Percentiles rank a stretch among this genome's conserved stretches.
These are phyloP conservation scores for Candida sphagnicola DNA, from an alignment of 805 yeast genomes.

Conservation along the genomic window DNA sequence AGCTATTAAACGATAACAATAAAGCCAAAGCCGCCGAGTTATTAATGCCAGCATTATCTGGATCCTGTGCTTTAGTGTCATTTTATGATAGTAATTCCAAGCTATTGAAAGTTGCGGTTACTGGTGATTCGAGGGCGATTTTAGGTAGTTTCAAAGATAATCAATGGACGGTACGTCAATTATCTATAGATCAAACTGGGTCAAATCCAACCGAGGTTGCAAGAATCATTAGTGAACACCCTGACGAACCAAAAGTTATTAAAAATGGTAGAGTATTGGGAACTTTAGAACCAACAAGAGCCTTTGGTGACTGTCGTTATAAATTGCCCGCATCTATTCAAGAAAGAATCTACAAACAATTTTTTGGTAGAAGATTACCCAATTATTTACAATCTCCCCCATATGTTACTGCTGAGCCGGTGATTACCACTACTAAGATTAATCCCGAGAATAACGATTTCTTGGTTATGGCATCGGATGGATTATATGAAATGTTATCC, in stretches of 20 bases:
- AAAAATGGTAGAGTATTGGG: constrained; percentile 90
- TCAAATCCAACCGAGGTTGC: constrained; percentile 84
- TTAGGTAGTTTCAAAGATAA: constrained; percentile 70
- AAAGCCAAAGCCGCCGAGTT: constrained; percentile 67
- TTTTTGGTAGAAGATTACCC: constrained; percentile 79
- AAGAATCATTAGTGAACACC: constrained; percentile 82
- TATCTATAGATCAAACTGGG: constrained; percentile 92
- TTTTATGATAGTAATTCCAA: constrained; percentile 77
- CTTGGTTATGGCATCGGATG: constrained; percentile 90
- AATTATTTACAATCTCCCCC: constrained; percentile 83
- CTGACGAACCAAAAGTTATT: constrained; percentile 80
- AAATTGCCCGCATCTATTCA: constrained; percentile 80
- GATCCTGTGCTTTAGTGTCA: constrained; percentile 88
- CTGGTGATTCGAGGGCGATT: constrained; percentile 94
- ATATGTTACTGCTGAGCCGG: constrained; percentile 96
- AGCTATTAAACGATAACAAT: constrained; percentile 62
- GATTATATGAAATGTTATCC: constrained; percentile 84
- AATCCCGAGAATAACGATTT: constrained; percentile 73
- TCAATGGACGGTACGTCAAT: constrained; percentile 82
- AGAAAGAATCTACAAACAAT: constrained; percentile 63
- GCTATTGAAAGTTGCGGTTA: constrained; percentile 80
- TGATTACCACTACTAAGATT: constrained; percentile 75
- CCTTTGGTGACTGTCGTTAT: constrained; percentile 96
- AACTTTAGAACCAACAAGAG: constrained; percentile 89
- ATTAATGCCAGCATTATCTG: constrained; percentile 90